Conservation (phyloP, 1,284 basidiomycete genomes). For the Cystobasidiaceae sp. region DNA sequence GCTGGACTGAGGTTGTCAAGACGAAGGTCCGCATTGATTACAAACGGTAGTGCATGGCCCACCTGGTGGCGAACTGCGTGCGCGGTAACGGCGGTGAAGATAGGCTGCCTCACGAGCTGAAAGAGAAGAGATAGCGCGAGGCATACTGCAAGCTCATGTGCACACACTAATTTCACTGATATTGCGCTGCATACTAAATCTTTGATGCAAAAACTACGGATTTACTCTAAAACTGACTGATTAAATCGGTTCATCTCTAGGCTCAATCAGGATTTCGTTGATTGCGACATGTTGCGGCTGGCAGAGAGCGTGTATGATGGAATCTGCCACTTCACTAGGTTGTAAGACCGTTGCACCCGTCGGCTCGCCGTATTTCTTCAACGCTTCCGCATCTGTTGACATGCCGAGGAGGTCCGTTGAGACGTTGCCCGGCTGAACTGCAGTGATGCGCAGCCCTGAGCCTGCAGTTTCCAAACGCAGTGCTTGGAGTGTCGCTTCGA, state of each 20-base stretch:
- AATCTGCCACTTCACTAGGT: constrained; percentile 42
- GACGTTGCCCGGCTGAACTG: constrained; percentile 44
- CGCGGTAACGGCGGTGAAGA: too few species aligned
- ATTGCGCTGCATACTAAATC: too few species aligned
- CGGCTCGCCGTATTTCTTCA: constrained; percentile 44
- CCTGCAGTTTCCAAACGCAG: constrained; percentile 44
- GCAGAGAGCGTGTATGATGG: constrained; percentile 43
- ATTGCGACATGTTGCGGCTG: constrained; percentile 44
- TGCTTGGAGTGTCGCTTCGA: constrained; percentile 44
- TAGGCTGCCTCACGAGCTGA: too few species aligned
- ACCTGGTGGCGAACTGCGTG: too few species aligned
- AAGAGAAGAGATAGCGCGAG: too few species aligned
- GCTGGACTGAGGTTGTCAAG: too few species aligned
- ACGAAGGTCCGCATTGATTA: too few species aligned
- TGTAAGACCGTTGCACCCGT: constrained; percentile 44
- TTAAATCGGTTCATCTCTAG: not conserved
- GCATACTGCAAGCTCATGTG: too few species aligned
- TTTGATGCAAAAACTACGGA: too few species aligned
- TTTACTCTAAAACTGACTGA: too few species aligned
- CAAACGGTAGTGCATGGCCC: too few species aligned
- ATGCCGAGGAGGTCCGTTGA: constrained; percentile 44
- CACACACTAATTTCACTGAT: too few species aligned
- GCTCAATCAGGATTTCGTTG: constrained; percentile 28
- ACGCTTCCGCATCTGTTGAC: constrained; percentile 43
- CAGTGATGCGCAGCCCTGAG: constrained; percentile 42